Percentiles rank a stretch among this genome's conserved stretches.
These are phyloP conservation scores for Leccinum disarticulatum DNA, from an alignment of 768 basidiomycete genomes.

Conservation along the genomic window DNA sequence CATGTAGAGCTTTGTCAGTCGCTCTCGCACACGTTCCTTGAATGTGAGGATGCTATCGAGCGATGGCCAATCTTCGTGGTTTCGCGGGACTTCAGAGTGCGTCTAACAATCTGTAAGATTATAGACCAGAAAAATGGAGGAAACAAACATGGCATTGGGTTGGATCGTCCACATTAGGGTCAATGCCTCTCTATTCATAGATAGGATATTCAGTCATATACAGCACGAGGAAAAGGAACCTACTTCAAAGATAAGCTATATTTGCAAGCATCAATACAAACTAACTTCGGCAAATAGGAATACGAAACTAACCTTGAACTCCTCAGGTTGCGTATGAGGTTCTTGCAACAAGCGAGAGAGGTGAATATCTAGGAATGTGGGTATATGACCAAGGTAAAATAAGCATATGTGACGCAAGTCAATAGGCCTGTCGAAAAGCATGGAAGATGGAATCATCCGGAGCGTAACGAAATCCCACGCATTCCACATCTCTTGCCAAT, in stretches of 20 bases:
- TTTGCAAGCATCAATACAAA: constrained; percentile 3
- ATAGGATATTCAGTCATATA: constrained; percentile 6
- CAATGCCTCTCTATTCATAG: constrained; percentile 79
- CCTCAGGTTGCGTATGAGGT: constrained; percentile 79
- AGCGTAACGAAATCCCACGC: constrained; percentile 85
- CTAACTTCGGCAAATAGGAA: constrained; percentile 2
- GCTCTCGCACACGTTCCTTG: constrained; percentile 71
- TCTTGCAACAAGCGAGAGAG: constrained; percentile 72
- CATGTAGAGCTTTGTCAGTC: constrained; percentile 72
- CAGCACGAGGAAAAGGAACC: constrained; percentile 5
- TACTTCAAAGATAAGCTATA: constrained; percentile 76
- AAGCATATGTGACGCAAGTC: constrained; percentile 93
- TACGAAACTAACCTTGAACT: constrained; percentile 58
- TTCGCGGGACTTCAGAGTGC: constrained; percentile 84
- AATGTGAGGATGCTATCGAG: constrained; percentile 70
- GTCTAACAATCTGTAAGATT: constrained; percentile 44
- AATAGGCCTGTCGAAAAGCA: constrained; percentile 90
- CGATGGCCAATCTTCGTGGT: constrained; percentile 85
- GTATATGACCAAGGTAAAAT: constrained; percentile 96
- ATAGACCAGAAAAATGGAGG: neutral
- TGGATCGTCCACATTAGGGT: constrained; percentile 92
- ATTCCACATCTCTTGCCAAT: constrained; percentile 86
- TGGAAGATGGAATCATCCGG: constrained; percentile 81
- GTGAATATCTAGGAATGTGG: constrained; percentile 90
- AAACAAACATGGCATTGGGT: constrained; percentile 74